Evolutionary conservation across 202 grass and related monocot genomes (phyloP).

Genomic region (Eragrostis tef): DNA sequence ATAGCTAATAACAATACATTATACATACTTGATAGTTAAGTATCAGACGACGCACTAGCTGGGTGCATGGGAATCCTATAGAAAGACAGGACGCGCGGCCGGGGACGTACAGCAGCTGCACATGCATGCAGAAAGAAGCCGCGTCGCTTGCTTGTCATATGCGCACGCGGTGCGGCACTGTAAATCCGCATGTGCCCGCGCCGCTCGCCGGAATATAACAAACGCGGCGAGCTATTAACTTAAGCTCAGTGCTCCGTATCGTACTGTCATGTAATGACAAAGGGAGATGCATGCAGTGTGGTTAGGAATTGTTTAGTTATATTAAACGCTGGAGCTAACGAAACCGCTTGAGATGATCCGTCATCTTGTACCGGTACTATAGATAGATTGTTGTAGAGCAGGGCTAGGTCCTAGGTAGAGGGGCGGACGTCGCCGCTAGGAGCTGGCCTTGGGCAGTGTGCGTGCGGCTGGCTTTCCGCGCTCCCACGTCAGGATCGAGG

Average conservation of each 20-base stretch:
- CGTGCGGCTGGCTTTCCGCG: slow-evolving; percentile 51
- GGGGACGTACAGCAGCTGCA: slow-evolving; percentile 12
- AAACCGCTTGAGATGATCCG: background rate
- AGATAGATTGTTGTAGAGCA: background rate
- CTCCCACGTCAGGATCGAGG: slow-evolving; percentile 48
- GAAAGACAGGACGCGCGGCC: background rate
- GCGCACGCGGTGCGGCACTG: slow-evolving; percentile 2
- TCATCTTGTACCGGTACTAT: background rate
- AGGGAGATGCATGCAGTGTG: background rate
- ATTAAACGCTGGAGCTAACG: too few relatives aligned
- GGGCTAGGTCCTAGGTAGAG: background rate
- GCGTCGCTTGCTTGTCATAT: background rate
- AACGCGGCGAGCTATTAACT: background rate
- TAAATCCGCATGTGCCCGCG: slow-evolving; percentile 56
- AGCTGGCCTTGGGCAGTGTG: slow-evolving; percentile 63
- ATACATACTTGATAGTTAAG: background rate
- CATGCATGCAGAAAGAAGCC: slow-evolving; percentile 31
- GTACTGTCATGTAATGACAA: background rate
- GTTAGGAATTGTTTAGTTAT: too few relatives aligned
- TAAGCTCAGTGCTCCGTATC: background rate
- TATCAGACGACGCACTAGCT: background rate
- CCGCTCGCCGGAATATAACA: slow-evolving; percentile 44
- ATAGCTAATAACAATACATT: too few relatives aligned
- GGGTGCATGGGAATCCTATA: background rate
- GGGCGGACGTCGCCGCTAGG: slow-evolving; percentile 17